Evolutionary conservation across 805 yeast species (phyloP).

Genomic region (Sporopachydermia quercuum): DNA sequence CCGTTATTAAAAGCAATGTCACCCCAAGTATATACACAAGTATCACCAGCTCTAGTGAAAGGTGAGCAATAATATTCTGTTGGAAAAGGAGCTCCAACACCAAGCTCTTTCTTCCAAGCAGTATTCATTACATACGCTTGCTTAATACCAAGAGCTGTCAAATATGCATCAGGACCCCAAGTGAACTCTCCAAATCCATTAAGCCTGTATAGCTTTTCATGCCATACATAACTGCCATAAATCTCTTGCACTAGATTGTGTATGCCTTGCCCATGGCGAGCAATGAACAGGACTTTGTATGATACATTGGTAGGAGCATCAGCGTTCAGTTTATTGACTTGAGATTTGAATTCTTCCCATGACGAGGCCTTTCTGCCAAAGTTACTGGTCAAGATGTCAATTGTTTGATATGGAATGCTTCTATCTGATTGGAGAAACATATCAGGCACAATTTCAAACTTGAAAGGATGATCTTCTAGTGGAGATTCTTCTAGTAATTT

Average conservation of each 20-base stretch:
- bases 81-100: slow-evolving; percentile 21
- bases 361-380: slow-evolving; percentile 24
- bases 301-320: slow-evolving; percentile 17
- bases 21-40: slow-evolving; percentile 33
- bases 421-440: no score
- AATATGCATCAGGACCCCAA: slow-evolving; percentile 37
- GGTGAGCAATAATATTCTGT: slow-evolving; percentile 33
- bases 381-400: no score
- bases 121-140: slow-evolving; percentile 30
- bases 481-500: slow-evolving; percentile 3
- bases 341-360: slow-evolving; percentile 20
- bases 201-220: slow-evolving; percentile 26
- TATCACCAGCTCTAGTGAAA: slow-evolving; percentile 33
- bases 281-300: slow-evolving; percentile 34
- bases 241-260: slow-evolving; percentile 32
- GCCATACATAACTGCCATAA: slow-evolving; percentile 33
- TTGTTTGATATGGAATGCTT: no score
- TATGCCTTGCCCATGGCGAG: slow-evolving; percentile 40
- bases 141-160: slow-evolving; percentile 29
- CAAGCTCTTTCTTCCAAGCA: slow-evolving; percentile 26
- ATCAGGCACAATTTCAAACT: slow-evolving; percentile 17
- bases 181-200: slow-evolving; percentile 30
- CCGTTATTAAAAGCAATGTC: slow-evolving; percentile 16
- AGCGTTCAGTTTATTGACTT: slow-evolving; percentile 20
- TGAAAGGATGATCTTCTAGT: slow-evolving; percentile 22